Percentiles rank a stretch among this genome's conserved stretches.
phyloP scores from a whole-genome alignment of 208 protist genomes.

The Trypanosomatidae sp. region DNA sequence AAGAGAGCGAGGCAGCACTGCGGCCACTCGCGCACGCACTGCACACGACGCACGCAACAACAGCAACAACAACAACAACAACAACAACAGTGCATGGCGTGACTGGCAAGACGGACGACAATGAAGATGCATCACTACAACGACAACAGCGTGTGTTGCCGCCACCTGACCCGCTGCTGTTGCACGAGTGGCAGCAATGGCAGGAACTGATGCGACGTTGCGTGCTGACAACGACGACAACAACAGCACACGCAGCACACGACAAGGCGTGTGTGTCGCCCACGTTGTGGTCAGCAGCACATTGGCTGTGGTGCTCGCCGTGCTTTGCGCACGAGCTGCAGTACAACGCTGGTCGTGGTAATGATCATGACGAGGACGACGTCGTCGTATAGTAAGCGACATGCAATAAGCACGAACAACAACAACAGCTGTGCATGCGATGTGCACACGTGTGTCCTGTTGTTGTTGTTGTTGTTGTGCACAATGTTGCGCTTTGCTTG shows the following conservation, averaged over 20 bases:
- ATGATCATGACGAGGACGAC: too few relatives aligned
- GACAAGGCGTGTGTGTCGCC: too few relatives aligned
- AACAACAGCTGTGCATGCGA: too few relatives aligned
- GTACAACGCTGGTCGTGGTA: too few relatives aligned
- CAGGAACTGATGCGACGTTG: background rate
- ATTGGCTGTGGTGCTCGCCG: constrained; percentile 4
- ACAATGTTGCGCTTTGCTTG: too few relatives aligned
- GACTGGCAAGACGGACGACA: too few relatives aligned
- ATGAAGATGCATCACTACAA: background rate
- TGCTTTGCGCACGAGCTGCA: constrained; percentile 3
- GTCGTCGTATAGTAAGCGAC: too few relatives aligned
- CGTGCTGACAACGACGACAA: background rate
- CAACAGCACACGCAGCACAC: background rate
- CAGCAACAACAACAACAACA: background rate
- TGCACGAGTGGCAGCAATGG: background rate
- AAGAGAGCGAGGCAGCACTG: background rate
- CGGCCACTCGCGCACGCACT: background rate
- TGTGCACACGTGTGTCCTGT: too few relatives aligned
- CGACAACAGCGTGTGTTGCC: background rate
- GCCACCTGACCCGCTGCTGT: too few relatives aligned
- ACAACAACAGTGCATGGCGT: background rate
- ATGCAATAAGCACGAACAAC: too few relatives aligned
- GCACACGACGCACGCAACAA: background rate
- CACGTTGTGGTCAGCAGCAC: too few relatives aligned
- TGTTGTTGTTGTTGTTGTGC: too few relatives aligned